Evolutionary conservation across 305 asterid species (phyloP).

Genomic region (Fraxinus latifolia): DNA sequence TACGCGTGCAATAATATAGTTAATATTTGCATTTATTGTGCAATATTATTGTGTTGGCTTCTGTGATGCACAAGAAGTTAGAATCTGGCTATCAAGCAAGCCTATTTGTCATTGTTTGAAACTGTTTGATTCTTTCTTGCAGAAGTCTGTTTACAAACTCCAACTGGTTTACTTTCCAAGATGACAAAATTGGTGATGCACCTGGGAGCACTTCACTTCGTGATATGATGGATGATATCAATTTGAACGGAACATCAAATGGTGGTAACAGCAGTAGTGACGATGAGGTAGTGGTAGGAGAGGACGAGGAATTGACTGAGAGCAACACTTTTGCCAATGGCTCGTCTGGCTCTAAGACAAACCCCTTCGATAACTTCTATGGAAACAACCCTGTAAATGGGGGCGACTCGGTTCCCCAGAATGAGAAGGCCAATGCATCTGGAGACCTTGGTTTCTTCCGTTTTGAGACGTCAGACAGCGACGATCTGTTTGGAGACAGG

Average conservation of each 20-base stretch:
- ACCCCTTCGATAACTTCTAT: constrained; percentile 29
- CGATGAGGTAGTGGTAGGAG: constrained; percentile 90
- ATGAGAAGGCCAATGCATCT: constrained; percentile 35
- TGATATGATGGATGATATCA: constrained; percentile 59
- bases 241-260: constrained; percentile 51
- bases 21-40: not conserved
- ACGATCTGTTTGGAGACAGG: constrained; percentile 74
- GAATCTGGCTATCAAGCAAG: not conserved
- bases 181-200: constrained; percentile 50
- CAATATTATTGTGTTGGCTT: not conserved
- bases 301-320: constrained; percentile 56
- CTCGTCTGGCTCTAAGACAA: constrained; percentile 31
- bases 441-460: constrained; percentile 52
- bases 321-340: constrained; percentile 39
- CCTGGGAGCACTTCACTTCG: constrained; percentile 51
- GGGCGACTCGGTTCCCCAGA: constrained; percentile 23
- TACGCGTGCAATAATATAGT: not conserved
- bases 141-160: constrained; percentile 93
- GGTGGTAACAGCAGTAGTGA: constrained; percentile 59
- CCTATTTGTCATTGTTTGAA: constrained; percentile 20
- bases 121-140: constrained; percentile 31
- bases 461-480: constrained; percentile 65
- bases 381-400: constrained; percentile 29
- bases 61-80: not conserved
- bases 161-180: constrained; percentile 98